Base-by-base conservation (phyloP, 257 asterid genomes). In the Fraxinus pennsylvanica region DNA sequence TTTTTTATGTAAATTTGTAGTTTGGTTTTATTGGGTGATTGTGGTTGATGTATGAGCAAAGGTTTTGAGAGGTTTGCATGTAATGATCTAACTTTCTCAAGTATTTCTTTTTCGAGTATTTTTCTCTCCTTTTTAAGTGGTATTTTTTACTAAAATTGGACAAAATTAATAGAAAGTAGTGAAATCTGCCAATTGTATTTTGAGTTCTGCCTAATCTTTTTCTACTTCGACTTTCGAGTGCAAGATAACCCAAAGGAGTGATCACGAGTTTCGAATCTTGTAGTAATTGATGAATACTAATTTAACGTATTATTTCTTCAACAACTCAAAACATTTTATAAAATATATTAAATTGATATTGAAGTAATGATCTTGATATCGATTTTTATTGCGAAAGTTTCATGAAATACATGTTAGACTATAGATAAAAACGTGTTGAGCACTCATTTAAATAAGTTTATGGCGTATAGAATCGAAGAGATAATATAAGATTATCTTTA, bases 21-120 rank as follows among this genome's bases (percentile, higher is more conserved):
- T 41, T 22, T 36, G 22, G 17, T n/a, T 70, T 36, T 7, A 41
- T 69, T 70, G 81, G 41, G 71, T 69, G 76, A 70, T 68, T 69
- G 29, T 21, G 79, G 63, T 65, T 65, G n/a, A 14, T 63, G 33
- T 72, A 22, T 6, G 29, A 36, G 59, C 27, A 61, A 22, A 59
- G 54, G 7, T 22, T 27, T 61, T 63, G 17, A 3, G 17, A 63
- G 2, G 69, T 63, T 25, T 63, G 69, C 27, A 63, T 27, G 69
- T 63, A 63, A 61, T 61, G 36, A 39, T 36, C 76, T 77, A 22
- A 77, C 76, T 77, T 69, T 30, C 22, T 8, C 9, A 41, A 27
- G 4, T 32, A 47, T 35, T 33, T 21, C 4, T 13, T 35, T 61
- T 22, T 9, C 1, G 68, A 9, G 29, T 21, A 21, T 61, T 61